Conservation (phyloP, 2,329 filamentous ascomycete genomes). For the Sporothrix brasiliensis region DNA sequence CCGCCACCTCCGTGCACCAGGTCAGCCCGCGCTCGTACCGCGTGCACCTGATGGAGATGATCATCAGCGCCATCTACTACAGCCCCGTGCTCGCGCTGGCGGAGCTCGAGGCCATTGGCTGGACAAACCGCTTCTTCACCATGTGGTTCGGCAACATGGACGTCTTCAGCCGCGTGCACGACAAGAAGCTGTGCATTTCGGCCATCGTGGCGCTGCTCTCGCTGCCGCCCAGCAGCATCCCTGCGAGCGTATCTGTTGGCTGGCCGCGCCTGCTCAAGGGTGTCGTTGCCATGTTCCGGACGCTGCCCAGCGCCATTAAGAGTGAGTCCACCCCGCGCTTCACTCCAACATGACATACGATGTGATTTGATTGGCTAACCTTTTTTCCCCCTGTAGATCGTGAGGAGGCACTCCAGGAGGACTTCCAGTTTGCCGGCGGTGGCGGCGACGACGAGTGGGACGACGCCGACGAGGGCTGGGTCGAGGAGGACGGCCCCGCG, state of each 20-base stretch:
- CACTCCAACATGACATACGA: not conserved
- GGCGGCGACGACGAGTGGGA: conserved; percentile 78
- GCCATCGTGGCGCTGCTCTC: conserved; percentile 86
- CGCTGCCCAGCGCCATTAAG: conserved; percentile 82
- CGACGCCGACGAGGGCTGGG: conserved; percentile 81
- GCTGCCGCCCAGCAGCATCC: conserved; percentile 78
- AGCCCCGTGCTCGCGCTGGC: conserved; percentile 84
- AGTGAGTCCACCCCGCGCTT: conserved; percentile 41
- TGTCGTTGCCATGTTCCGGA: conserved; percentile 88
- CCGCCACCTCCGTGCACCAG: conserved; percentile 34
- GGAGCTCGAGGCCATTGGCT: conserved; percentile 84
- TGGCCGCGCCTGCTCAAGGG: conserved; percentile 91
- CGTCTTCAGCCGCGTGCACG: conserved; percentile 88
- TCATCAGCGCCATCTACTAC: conserved; percentile 98
- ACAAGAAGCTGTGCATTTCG: conserved; percentile 97
- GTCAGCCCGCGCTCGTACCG: conserved; percentile 90
- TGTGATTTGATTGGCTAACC: not conserved
- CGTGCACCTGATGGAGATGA: conserved; percentile 97
- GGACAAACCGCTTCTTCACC: conserved; percentile 99
- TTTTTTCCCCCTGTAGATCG: conserved; percentile 55
- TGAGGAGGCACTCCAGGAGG: conserved; percentile 88
- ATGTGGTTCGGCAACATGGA: conserved; percentile 97
- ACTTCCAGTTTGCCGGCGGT: conserved; percentile 72
- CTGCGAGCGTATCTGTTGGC: conserved; percentile 87
- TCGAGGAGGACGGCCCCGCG: conserved; percentile 64